Evolutionary conservation across 345 rosid species (phyloP).

Genomic region (Hibiscus tridactylites): DNA sequence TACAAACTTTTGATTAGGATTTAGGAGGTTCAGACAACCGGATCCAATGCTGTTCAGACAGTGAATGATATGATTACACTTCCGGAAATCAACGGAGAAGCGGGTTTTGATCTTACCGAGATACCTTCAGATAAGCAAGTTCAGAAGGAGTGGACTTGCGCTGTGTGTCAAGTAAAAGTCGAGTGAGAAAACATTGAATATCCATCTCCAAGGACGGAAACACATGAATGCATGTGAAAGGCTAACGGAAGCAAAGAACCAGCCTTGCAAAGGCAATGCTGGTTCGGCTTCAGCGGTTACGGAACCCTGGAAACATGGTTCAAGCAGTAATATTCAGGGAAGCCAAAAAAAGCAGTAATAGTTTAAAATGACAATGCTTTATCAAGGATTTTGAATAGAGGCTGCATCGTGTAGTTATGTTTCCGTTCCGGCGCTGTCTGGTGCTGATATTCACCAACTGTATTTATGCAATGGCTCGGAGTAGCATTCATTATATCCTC

Average conservation of each 20-base stretch:
- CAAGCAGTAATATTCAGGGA: neutral
- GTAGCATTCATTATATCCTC: neutral
- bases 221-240: constrained; percentile 8
- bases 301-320: neutral
- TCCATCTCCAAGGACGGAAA: constrained; percentile 19
- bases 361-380: no score
- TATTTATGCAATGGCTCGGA: no score
- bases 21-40: neutral
- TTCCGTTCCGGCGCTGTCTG: no score
- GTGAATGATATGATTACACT: neutral
- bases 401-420: no score
- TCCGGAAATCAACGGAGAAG: constrained; percentile 5
- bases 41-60: neutral
- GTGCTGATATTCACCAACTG: no score
- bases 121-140: constrained; percentile 2
- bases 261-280: constrained; percentile 4
- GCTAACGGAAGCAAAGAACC: constrained; percentile 14
- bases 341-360: neutral
- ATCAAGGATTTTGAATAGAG: no score
- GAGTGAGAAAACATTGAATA: constrained; percentile 7
- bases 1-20: neutral
- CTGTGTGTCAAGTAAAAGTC: constrained; percentile 17
- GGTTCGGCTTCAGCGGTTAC: neutral
- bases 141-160: constrained; percentile 26
- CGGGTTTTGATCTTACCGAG: neutral